These are phyloP conservation scores for Paramecium primaurelia DNA, from an alignment of 73 alveolate genomes.

Conservation along the genomic window DNA sequence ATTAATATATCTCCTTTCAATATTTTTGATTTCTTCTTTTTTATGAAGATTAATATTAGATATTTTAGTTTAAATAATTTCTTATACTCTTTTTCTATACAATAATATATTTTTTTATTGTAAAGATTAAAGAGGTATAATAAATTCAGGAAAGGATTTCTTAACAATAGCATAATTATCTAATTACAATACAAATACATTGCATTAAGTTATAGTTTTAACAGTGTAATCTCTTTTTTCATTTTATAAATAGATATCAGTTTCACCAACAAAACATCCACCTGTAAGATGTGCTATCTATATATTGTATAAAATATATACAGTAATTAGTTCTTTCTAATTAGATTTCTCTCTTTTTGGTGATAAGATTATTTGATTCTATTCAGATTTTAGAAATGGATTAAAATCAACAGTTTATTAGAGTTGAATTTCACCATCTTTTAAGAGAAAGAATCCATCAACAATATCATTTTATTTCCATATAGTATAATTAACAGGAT, in stretches of 20 bases:
- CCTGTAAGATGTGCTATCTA: conserved; percentile 34
- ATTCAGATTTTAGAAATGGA: not conserved
- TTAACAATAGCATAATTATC: not conserved
- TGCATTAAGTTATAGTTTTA: not conserved
- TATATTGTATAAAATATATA: not conserved
- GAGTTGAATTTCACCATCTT: conserved; percentile 6
- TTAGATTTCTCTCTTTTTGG: not conserved
- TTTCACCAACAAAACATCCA: conserved; percentile 45
- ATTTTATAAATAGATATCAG: not conserved
- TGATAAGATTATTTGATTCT: not conserved
- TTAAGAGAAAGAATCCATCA: not conserved
- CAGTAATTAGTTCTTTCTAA: not conserved
- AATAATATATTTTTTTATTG: not conserved
- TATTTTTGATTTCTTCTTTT: not conserved
- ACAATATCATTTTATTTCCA: conserved; percentile 30
- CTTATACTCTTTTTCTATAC: not conserved
- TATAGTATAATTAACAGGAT: not conserved
- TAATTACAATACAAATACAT: not conserved
- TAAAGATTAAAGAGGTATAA: not conserved
- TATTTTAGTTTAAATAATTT: not conserved
- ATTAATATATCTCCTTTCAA: conserved; percentile 14
- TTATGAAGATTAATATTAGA: not conserved
- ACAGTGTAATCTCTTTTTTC: conserved; percentile 30
- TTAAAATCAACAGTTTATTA: not conserved
- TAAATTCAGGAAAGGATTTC: conserved; percentile 34